Evolutionary conservation across 192 early-diverging fungal species (phyloP), one percentile per base, ranked within the genome.

Genomic region (Entomortierella chlamydospora): DNA sequence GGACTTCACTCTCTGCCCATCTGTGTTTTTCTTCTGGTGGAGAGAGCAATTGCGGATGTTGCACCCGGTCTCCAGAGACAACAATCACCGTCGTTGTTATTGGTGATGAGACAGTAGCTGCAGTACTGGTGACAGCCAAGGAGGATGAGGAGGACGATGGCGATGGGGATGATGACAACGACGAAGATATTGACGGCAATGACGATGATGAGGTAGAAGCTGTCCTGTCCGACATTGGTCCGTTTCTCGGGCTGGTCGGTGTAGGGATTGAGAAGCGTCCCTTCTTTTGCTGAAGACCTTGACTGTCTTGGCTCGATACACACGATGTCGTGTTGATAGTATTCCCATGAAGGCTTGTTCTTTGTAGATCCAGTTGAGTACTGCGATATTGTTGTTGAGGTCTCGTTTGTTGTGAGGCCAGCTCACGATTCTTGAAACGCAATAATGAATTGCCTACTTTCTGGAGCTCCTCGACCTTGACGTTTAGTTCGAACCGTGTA

Each of bases 401-500:
- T 33, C 30, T 54, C 4, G 0, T 41, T 28, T 50, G 56, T 9
- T 39, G 69, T 0, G 42, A 63, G 3, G 22, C 30, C 47, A 42
- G 29, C 34, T 65, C 57, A 9, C 29, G 41, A 29, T 57, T 34
- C 53, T 57, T 68, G 57, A 70, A 79, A 11, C 29, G 45, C 30
- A 79, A 25, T 0, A 79, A 53, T 10, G 67, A 61, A 23, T 79
- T 59, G 8, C 76, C 76, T 11, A 79, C 63, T 30, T 52, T 61
- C 49, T 93, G 87, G 17, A 94, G 70, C 52, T 92, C 87, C 22
- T 88, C 85, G 0, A 83, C 64, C 50, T 85, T 85, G 47, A 94
- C 85, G 33, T 90, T 86, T 18, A 94, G 72, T 39, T 94, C 87
- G 61, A 94, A 94, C 52, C 85, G 83, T 30, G 83, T 83, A 23